Base-by-base conservation (phyloP, 768 basidiomycete species). In the Russula vinacea region DNA sequence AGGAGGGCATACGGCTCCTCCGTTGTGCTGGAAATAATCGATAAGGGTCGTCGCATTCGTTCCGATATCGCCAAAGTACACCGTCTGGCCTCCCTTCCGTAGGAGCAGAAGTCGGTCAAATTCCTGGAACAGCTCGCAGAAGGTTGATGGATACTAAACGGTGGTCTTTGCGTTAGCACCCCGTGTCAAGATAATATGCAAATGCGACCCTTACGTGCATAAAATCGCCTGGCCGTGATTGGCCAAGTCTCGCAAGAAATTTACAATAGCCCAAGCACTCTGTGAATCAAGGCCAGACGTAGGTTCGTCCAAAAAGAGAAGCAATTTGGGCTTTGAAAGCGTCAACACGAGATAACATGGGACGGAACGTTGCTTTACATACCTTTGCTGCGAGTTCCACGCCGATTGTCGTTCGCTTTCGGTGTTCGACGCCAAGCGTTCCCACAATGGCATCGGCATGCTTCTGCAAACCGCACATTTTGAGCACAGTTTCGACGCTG, bases 251-350 rank as follows among this genome's bases (percentile, higher is more conserved):
- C 87, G 80, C 50, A 94, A 77, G 77, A 94, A 91, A 2, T 79
- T 75, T 58, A 92, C 77, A 66, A 93, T 91, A 5, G 86, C 86
- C 90, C 90, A 91, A 2, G 92, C 91, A 59, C 86, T 89, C 73
- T 92, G 90, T 3, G 90, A 92, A 72, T 93, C 91, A 17, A 94
- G 78, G 39, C 92, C 92, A 29, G 90, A 76, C 0, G 93, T 95
- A 0, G 94, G 94, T 73, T 95, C 92, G 71, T 94, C 93, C 40
- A 93, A 75, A 79, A 95, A 94, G 19, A 95, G 80, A 0, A 96
- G 78, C 0, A 94, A 77, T 72, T 84, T 84, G 1, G 92, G 93
- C 86, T 86, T 55, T 35, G 3, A 39, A 32, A 17, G 37, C n/a
- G 33, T 33, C 33, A 51, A 4, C 19, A 54, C 26, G 3, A 49